Conservation (phyloP, 805 yeast species). For the Ogataea parapolymorpha region DNA sequence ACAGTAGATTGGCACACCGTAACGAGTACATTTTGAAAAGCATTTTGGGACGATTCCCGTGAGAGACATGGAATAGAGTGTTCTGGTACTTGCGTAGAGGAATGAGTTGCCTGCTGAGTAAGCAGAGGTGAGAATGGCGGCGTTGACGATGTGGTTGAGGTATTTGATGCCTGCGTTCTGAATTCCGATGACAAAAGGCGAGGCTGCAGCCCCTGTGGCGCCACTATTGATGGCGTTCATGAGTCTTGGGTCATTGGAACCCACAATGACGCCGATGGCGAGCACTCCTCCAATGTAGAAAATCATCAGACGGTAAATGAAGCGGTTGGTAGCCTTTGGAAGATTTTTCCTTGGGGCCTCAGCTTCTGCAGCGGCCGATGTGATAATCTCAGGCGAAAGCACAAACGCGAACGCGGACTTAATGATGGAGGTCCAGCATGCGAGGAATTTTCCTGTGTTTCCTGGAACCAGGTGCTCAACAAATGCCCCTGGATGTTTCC, state of each 20-base stretch:
- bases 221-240: conserved; percentile 44
- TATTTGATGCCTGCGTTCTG: conserved; percentile 57
- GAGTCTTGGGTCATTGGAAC: conserved; percentile 47
- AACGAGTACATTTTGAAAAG: conserved; percentile 38
- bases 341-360: conserved; percentile 56
- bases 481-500: conserved; percentile 50
- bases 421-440: conserved; percentile 58
- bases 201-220: conserved; percentile 52
- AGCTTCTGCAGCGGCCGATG: conserved; percentile 56
- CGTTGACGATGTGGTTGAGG: conserved; percentile 60
- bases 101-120: conserved; percentile 47
- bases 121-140: conserved; percentile 58
- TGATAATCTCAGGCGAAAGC: conserved; percentile 61
- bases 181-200: conserved; percentile 65
- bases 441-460: conserved; percentile 57
- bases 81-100: conserved; percentile 41
- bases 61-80: conserved; percentile 38
- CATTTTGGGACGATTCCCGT: conserved; percentile 39
- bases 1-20: conserved; percentile 55
- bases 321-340: conserved; percentile 59
- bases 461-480: conserved; percentile 49
- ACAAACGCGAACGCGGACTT: conserved; percentile 67
- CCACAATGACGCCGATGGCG: conserved; percentile 58
- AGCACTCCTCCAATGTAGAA: conserved; percentile 59
- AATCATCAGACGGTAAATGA: conserved; percentile 56